Evolutionary conservation across 1,284 basidiomycete species (phyloP).

Genomic region (Fistulinella cinereoalba): DNA sequence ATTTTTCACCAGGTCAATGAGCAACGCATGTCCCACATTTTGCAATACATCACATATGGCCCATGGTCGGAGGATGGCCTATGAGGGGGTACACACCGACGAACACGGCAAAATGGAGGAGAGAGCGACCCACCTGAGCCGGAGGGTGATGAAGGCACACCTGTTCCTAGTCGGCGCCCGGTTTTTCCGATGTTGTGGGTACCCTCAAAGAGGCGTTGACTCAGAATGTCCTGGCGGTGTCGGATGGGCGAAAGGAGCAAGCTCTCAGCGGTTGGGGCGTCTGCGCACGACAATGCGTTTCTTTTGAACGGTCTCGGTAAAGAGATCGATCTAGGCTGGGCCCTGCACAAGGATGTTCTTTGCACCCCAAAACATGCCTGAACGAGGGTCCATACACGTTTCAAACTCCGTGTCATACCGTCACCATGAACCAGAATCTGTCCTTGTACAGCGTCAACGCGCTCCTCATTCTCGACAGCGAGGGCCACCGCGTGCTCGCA

Average conservation of each 20-base stretch:
- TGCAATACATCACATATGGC: too few relatives aligned
- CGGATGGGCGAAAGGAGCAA: neutral
- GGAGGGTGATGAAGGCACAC: neutral
- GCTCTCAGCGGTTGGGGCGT: neutral
- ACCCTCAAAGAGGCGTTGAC: too few relatives aligned
- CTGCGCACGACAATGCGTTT: neutral
- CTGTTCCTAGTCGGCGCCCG: too few relatives aligned
- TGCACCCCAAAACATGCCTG: conserved; percentile 20
- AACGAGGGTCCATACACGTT: conserved; percentile 7
- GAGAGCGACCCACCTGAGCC: neutral
- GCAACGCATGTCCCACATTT: too few relatives aligned
- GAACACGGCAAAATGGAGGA: too few relatives aligned
- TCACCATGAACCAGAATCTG: conserved; percentile 63
- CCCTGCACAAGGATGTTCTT: conserved; percentile 3
- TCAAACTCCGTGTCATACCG: conserved; percentile 21
- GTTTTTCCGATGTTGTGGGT: too few relatives aligned
- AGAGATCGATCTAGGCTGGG: conserved; percentile 17
- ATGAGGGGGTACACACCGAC: neutral
- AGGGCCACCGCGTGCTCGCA: conserved; percentile 91
- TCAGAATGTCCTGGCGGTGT: neutral
- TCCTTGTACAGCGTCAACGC: conserved; percentile 84
- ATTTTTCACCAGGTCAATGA: too few relatives aligned
- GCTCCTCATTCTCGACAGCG: conserved; percentile 90
- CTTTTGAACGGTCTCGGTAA: conserved; percentile 11
- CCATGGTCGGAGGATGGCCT: too few relatives aligned